Conservation (phyloP, 148 eudicot species). For the Nepenthes mirabilis region DNA sequence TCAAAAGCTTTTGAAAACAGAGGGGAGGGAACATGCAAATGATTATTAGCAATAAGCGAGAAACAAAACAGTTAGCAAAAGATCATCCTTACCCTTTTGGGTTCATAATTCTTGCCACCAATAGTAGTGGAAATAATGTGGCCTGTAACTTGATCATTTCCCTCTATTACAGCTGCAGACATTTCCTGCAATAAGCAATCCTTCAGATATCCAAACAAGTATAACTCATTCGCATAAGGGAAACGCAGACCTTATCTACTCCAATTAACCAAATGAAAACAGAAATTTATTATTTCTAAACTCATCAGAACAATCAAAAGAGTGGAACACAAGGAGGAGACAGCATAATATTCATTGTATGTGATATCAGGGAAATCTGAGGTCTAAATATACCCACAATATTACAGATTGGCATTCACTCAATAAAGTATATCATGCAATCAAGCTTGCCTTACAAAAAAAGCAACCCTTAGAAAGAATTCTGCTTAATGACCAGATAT, state of each 20-base stretch:
- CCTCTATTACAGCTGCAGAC: slow-evolving; percentile 53
- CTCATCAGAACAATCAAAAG: too few species aligned
- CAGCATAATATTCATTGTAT: too few species aligned
- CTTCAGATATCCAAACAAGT: not conserved
- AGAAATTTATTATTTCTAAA: not conserved
- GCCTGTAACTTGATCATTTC: slow-evolving; percentile 70
- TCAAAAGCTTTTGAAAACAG: not conserved
- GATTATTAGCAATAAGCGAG: not conserved
- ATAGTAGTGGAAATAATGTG: slow-evolving; percentile 86
- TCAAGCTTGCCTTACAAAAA: not conserved
- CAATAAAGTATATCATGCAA: not conserved
- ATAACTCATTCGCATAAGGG: not conserved
- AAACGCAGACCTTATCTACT: not conserved
- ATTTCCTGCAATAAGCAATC: slow-evolving; percentile 40
- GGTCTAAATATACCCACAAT: not conserved
- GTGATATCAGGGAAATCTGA: not conserved
- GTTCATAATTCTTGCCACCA: slow-evolving; percentile 86
- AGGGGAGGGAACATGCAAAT: too few species aligned
- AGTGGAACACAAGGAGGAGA: too few species aligned
- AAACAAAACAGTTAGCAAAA: not conserved
- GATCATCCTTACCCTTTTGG: slow-evolving; percentile 47
- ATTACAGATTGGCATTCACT: not conserved
- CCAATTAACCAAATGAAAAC: not conserved
- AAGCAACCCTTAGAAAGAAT: not conserved
- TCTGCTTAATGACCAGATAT: not conserved